Conservation (phyloP, 1,284 basidiomycete genomes). For the Lentinula novae-zelandiae region DNA sequence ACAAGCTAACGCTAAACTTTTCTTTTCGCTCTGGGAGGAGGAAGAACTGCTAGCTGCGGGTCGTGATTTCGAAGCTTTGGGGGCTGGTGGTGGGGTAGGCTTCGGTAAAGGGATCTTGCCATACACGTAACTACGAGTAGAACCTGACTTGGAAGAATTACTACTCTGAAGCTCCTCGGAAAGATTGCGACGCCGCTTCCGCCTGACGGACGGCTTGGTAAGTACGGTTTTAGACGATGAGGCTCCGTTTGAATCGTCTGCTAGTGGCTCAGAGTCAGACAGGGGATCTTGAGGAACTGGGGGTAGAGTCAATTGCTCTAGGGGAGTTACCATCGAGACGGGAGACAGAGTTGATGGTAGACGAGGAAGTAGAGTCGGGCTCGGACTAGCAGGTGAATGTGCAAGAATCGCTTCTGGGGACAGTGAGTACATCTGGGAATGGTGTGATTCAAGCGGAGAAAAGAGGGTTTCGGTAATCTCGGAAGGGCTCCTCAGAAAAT, state of each 20-base stretch:
- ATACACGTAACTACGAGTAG: slow-evolving; percentile 13
- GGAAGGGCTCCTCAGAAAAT: slow-evolving; percentile 3
- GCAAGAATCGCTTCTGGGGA: neutral
- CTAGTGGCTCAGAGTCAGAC: slow-evolving; percentile 3
- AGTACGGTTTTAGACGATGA: slow-evolving; percentile 2
- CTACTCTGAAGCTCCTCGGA: slow-evolving; percentile 2
- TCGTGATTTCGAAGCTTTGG: slow-evolving; percentile 11
- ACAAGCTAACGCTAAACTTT: slow-evolving; percentile 24
- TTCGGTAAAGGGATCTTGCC: slow-evolving; percentile 14
- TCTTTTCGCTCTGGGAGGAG: slow-evolving; percentile 21
- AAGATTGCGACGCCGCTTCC: slow-evolving; percentile 10
- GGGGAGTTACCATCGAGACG: neutral
- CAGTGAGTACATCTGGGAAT: slow-evolving; percentile 4
- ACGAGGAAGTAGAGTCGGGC: neutral
- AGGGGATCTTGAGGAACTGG: neutral
- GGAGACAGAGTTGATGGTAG: neutral
- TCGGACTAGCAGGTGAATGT: neutral
- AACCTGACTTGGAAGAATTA: neutral
- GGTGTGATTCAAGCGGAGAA: slow-evolving; percentile 5
- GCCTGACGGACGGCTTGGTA: neutral
- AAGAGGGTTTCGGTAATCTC: slow-evolving; percentile 1
- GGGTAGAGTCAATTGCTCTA: slow-evolving; percentile 1
- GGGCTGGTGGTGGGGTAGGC: slow-evolving; percentile 4
- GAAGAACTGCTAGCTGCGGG: neutral
- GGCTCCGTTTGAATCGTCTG: slow-evolving; percentile 2